Conservation (phyloP, 257 asterid species). For the Coffea canephora region DNA sequence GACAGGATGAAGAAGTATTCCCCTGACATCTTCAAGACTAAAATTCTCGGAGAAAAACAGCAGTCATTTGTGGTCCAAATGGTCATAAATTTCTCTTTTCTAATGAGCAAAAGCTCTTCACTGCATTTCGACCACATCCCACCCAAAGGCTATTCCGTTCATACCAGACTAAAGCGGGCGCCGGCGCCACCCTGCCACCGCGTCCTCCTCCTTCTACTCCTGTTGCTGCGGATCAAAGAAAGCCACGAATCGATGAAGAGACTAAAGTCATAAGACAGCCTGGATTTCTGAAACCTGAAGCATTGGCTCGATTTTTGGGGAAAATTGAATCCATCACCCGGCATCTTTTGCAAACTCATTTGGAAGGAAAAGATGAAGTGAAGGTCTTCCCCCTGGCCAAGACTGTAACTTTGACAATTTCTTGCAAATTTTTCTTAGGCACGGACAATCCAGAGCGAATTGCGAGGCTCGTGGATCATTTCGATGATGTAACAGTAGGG, state of each 20-base stretch:
- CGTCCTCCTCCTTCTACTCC: slow-evolving; percentile 16
- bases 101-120: slow-evolving; percentile 57
- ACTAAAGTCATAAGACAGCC: slow-evolving; percentile 48
- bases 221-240: not conserved
- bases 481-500: slow-evolving; percentile 55
- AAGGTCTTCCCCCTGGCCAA: slow-evolving; percentile 48
- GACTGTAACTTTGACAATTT: slow-evolving; percentile 45
- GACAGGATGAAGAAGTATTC: slow-evolving; percentile 59
- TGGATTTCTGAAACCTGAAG: slow-evolving; percentile 66
- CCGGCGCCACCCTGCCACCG: not conserved
- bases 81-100: slow-evolving; percentile 73
- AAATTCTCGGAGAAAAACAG: slow-evolving; percentile 69
- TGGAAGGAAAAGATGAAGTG: slow-evolving; percentile 34
- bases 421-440: slow-evolving; percentile 56
- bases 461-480: slow-evolving; percentile 36
- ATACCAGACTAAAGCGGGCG: slow-evolving; percentile 26
- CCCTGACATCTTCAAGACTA: slow-evolving; percentile 56
- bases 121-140: slow-evolving; percentile 59
- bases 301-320: slow-evolving; percentile 45
- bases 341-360: slow-evolving; percentile 36
- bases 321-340: slow-evolving; percentile 41
- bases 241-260: slow-evolving; percentile 20
- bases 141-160: slow-evolving; percentile 61
- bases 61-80: slow-evolving; percentile 63
- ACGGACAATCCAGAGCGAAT: slow-evolving; percentile 44